Evolutionary conservation across 2,329 filamentous ascomycete genomes (phyloP).

Genomic region (Colletotrichum lini): DNA sequence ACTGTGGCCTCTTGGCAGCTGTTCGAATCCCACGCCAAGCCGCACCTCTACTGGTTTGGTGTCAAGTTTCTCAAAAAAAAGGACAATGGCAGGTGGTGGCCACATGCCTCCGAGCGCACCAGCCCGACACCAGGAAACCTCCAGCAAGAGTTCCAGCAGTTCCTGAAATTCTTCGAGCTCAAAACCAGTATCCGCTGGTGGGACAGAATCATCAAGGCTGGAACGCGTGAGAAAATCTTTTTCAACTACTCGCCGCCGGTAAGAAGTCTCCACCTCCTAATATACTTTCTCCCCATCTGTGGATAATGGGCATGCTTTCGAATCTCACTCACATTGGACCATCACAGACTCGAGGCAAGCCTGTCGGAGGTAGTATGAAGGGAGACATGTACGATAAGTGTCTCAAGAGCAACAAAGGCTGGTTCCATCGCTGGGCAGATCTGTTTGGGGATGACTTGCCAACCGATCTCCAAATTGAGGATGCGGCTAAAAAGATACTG

Average conservation of each 20-base stretch:
- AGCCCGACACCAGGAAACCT: conserved; percentile 58
- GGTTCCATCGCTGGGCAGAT: conserved; percentile 22
- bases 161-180: conserved; percentile 69
- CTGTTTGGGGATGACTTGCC: conserved; percentile 40
- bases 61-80: conserved; percentile 64
- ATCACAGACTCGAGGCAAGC: conserved; percentile 37
- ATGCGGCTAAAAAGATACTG: conserved; percentile 7
- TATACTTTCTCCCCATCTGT: not conserved
- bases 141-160: conserved; percentile 61
- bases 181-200: conserved; percentile 74
- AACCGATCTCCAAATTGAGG: conserved; percentile 14
- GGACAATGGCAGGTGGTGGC: conserved; percentile 42
- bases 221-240: conserved; percentile 48
- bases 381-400: conserved; percentile 19
- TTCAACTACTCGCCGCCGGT: conserved; percentile 66
- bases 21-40: conserved; percentile 74
- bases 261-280: conserved; percentile 43
- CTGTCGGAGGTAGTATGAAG: conserved; percentile 26
- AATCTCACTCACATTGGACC: not conserved
- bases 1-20: conserved; percentile 62
- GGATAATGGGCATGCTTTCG: not conserved
- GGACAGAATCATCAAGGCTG: conserved; percentile 60
- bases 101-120: conserved; percentile 50
- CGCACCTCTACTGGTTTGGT: conserved; percentile 73
- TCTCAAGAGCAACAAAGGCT: conserved; percentile 22